Evolutionary conservation across 2,329 filamentous ascomycete genomes (phyloP).

Genomic region (Colletotrichum cordylinicola): DNA sequence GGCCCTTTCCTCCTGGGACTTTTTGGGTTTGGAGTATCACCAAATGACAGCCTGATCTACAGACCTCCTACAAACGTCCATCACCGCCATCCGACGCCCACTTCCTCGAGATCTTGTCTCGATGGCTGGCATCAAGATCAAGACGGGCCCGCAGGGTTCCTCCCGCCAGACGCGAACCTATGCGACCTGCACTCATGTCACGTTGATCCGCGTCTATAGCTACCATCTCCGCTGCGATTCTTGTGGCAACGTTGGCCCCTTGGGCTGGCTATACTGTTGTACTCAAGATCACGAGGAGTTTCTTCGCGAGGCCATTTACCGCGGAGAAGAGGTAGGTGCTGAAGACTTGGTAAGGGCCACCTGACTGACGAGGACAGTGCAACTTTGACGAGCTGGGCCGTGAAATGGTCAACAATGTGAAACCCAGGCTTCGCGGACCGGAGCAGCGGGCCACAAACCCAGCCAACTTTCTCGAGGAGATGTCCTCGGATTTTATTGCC

Average conservation of each 20-base stretch:
- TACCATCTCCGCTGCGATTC: constrained; percentile 56
- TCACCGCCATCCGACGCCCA: background rate
- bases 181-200: constrained; percentile 67
- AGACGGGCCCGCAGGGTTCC: background rate
- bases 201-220: constrained; percentile 70
- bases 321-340: constrained; percentile 32
- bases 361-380: constrained; percentile 27
- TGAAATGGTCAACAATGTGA: constrained; percentile 35
- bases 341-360: constrained; percentile 12
- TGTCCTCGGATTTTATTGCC: constrained; percentile 43
- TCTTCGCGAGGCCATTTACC: constrained; percentile 34
- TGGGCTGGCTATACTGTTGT: constrained; percentile 79
- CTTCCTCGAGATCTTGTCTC: background rate
- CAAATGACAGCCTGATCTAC: background rate
- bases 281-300: constrained; percentile 63
- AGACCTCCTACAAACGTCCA: background rate
- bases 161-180: background rate
- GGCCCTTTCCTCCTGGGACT: background rate
- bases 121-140: constrained; percentile 1
- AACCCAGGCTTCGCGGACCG: constrained; percentile 42
- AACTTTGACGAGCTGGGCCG: constrained; percentile 41
- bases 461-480: constrained; percentile 50
- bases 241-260: constrained; percentile 60
- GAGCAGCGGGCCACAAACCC: constrained; percentile 45
- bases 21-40: background rate